phyloP scores from a whole-genome alignment of 108 stramenopile species.

The Epithemia pelagica region DNA sequence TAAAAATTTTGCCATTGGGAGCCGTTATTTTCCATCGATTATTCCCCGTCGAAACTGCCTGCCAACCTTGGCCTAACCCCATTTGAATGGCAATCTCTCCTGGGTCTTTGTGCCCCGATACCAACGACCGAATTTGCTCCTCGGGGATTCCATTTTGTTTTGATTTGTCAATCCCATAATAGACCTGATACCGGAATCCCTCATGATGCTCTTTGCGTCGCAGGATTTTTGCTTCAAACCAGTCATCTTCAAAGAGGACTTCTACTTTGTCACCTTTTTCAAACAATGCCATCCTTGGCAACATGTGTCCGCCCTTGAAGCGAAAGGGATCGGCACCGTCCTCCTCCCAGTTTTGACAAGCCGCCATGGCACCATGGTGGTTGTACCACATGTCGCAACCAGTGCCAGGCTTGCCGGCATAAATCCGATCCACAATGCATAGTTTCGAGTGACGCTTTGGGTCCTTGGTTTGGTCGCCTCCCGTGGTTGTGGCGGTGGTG shows the following conservation, averaged over 20 bases:
- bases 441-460: not conserved
- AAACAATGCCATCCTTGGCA: conserved; percentile 48
- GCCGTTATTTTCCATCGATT: conserved; percentile 23
- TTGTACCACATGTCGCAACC: conserved; percentile 34
- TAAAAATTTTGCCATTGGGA: conserved; percentile 40
- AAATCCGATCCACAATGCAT: conserved; percentile 43
- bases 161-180: conserved; percentile 59
- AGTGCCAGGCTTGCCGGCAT: conserved; percentile 28
- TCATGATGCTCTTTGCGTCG: conserved; percentile 57
- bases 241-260: conserved; percentile 65
- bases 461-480: conserved; percentile 7
- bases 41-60: conserved; percentile 25
- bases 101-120: conserved; percentile 25
- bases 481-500: not conserved
- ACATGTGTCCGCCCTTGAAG: conserved; percentile 50
- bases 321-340: conserved; percentile 13
- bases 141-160: conserved; percentile 63
- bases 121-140: conserved; percentile 46
- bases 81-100: conserved; percentile 32
- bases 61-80: conserved; percentile 55
- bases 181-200: conserved; percentile 50
- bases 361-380: conserved; percentile 42
- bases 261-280: conserved; percentile 66
- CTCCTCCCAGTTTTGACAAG: conserved; percentile 22
- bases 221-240: conserved; percentile 58